Conservation (phyloP, 1,139 yeast species). For the Pichia sp. region DNA sequence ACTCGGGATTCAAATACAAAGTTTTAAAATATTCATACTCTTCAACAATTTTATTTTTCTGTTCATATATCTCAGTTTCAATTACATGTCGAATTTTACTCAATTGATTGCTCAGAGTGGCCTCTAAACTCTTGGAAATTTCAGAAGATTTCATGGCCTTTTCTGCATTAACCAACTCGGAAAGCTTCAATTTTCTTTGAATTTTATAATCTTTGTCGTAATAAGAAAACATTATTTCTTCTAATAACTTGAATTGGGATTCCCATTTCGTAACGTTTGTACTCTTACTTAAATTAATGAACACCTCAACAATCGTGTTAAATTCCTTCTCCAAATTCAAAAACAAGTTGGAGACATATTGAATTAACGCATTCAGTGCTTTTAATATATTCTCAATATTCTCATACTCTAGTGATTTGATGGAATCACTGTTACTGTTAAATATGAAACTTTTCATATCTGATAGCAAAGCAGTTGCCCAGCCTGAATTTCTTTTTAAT, state of each 20-base stretch:
- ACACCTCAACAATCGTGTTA: conserved; percentile 38
- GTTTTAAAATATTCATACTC: conserved; percentile 20
- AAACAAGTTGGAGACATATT: conserved; percentile 45
- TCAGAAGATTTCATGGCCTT: conserved; percentile 23
- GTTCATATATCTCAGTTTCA: conserved; percentile 20
- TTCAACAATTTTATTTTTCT: conserved; percentile 14
- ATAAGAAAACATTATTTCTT: conserved; percentile 30
- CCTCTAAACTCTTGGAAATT: conserved; percentile 22
- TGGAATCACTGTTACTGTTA: conserved; percentile 1
- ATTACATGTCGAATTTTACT: conserved; percentile 22
- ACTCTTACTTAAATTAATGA: conserved; percentile 38
- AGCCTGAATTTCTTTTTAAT: conserved; percentile 38
- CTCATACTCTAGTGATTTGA: conserved; percentile 12
- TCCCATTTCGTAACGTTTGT: conserved; percentile 43
- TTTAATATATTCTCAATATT: conserved; percentile 34
- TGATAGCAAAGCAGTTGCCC: conserved; percentile 43
- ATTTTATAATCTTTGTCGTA: conserved; percentile 12
- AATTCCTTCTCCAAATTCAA: conserved; percentile 37
- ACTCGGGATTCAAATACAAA: conserved; percentile 15
- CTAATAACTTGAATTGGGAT: conserved; percentile 32
- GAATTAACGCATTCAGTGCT: conserved; percentile 48
- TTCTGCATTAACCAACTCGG: conserved; percentile 25
- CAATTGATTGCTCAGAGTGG: conserved; percentile 22
- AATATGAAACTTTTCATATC: conserved; percentile 30
- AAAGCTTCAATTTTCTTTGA: conserved; percentile 15